phyloP scores from a whole-genome alignment of 2,329 filamentous ascomycete species.

The Ceratocystis cubensis region DNA sequence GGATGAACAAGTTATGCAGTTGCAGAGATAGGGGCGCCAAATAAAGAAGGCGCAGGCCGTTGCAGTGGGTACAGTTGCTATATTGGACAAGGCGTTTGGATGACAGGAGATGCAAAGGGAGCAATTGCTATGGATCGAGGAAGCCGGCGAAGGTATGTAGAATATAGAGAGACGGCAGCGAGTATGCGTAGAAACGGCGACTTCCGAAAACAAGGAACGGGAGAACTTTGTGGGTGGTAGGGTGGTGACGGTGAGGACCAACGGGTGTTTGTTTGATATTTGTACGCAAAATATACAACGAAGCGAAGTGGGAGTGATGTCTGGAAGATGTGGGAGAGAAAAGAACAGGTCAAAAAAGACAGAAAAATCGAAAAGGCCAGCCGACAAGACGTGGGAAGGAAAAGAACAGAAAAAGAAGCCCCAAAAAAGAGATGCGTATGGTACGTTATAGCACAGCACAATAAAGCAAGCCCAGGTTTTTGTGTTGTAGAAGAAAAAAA shows the following conservation, averaged over 20 bases:
- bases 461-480: neutral
- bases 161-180: neutral
- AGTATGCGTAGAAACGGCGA: neutral
- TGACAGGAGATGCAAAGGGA: neutral
- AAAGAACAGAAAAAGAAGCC: constrained; percentile 9
- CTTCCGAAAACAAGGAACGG: neutral
- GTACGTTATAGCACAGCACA: neutral
- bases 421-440: neutral
- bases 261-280: neutral
- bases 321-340: neutral
- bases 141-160: neutral
- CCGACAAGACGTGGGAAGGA: neutral
- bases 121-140: neutral
- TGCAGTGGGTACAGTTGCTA: neutral
- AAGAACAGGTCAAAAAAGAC: neutral
- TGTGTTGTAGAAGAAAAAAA: neutral
- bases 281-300: neutral
- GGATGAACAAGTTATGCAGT: neutral
- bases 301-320: too few relatives aligned
- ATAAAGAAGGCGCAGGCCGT: neutral
- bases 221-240: neutral
- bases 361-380: constrained; percentile 7
- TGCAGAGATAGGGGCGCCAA: neutral
- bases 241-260: neutral
- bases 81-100: neutral